Evolutionary conservation across 2,329 filamentous ascomycete genomes (phyloP), one percentile per base, ranked within the genome.

Genomic region (Phialocephala subalpina): DNA sequence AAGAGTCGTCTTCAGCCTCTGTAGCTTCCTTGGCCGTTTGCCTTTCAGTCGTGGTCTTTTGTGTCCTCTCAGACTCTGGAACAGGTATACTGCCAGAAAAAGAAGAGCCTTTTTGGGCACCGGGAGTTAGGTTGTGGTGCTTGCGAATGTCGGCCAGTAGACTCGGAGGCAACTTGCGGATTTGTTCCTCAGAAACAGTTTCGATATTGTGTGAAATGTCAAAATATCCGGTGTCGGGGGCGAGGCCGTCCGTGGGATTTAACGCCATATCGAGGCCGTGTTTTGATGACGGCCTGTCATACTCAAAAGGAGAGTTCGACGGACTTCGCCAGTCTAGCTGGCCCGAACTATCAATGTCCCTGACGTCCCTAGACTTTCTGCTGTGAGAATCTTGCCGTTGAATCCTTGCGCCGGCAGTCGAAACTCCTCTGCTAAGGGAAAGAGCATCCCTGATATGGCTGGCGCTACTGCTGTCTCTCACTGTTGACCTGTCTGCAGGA

Each of bases 401-500:
- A 6, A 33, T 7, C 8, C 40, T 60, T 67, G 33, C 2, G 68
- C 69, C 27, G 63, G 33, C 29, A 7, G 27, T 58, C 22, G 45
- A n/a, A 55, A 57, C 42, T 53, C 62, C 65, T 69, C 72, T 70
- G 5, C 65, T 60, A 27, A 47, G 62, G 55, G 62, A 64, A 20
- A 58, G 45, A 6, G 65, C 72, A n/a, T 77, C 75, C 64, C 76
- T 77, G 8, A 70, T 73, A 25, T 71, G 75, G 12, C 68, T 70
- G 68, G 74, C 73, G 57, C 63, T 74, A 65, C 71, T 77, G 56
- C 53, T 76, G 12, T 88, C 87, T 69, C 81, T 85, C 70, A 83
- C 85, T 71, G 84, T 86, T 49, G 77, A 74, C 73, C 85, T 85
- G 53, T 90, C 86, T 61, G 88, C 85, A 2, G 87, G 86, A 20